Conservation (phyloP, 768 basidiomycete species). For the Kwoniella dendrophila region DNA sequence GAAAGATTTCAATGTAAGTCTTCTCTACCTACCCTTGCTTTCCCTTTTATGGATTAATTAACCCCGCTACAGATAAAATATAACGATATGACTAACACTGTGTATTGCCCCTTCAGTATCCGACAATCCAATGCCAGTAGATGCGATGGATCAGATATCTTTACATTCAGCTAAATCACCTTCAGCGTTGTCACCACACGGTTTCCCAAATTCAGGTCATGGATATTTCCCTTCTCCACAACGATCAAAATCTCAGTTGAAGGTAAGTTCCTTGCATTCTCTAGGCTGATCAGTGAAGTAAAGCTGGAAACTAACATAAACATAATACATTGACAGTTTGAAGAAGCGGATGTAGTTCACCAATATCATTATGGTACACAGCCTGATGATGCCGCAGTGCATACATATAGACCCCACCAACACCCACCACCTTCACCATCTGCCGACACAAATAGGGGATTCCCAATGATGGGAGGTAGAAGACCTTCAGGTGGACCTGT, state of each 20-base stretch:
- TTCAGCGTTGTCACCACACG: neutral
- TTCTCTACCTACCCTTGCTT: neutral
- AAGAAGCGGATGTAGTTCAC: conserved; percentile 55
- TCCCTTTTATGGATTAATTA: too few relatives aligned
- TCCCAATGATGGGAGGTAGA: conserved; percentile 3
- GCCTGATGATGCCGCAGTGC: conserved; percentile 31
- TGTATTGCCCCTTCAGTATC: too few relatives aligned
- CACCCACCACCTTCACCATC: conserved; percentile 4
- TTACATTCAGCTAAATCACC: conserved; percentile 38
- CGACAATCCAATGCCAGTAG: conserved; percentile 75
- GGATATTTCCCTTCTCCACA: conserved; percentile 11
- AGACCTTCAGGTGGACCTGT: conserved; percentile 14
- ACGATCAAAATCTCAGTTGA: conserved; percentile 39
- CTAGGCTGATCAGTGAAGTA: neutral
- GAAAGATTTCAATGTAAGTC: conserved; percentile 68
- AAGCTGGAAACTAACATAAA: too few relatives aligned
- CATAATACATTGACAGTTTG: conserved; percentile 39
- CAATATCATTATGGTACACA: conserved; percentile 47
- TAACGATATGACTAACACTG: too few relatives aligned
- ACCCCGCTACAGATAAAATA: too few relatives aligned
- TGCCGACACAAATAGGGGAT: conserved; percentile 1
- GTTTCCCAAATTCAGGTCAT: conserved; percentile 6
- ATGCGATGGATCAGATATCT: conserved; percentile 54
- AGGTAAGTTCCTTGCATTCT: conserved; percentile 24
- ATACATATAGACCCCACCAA: conserved; percentile 32